phyloP scores from a whole-genome alignment of 2,329 filamentous ascomycete species.

The Colletotrichum siamense region DNA sequence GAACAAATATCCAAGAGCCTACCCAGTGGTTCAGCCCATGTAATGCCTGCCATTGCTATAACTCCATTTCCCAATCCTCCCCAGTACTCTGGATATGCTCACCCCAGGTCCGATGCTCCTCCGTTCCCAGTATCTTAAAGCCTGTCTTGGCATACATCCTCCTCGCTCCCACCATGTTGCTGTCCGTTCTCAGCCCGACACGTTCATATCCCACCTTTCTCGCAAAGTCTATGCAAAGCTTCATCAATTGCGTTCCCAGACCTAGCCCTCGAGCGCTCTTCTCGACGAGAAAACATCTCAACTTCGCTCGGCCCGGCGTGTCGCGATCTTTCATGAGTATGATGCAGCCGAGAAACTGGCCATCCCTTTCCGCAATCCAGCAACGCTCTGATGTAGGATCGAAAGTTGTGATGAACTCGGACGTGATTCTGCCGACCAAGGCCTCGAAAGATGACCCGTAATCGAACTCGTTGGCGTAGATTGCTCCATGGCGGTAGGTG shows the following conservation, averaged over 20 bases:
- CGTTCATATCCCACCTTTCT: conserved; percentile 21
- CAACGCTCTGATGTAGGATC: conserved; percentile 27
- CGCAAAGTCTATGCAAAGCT: conserved; percentile 24
- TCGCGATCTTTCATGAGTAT: conserved; percentile 24
- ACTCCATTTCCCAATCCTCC: conserved; percentile 17
- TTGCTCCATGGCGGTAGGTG: conserved; percentile 26
- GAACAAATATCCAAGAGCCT: background rate
- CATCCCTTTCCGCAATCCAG: conserved; percentile 31
- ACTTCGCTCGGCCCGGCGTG: conserved; percentile 21
- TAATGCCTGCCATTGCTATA: background rate
- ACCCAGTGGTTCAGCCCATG: background rate
- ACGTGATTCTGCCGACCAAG: conserved; percentile 25
- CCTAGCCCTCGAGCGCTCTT: conserved; percentile 24
- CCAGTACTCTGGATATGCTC: background rate
- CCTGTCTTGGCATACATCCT: conserved; percentile 24
- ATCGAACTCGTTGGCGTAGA: conserved; percentile 26
- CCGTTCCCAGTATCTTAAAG: conserved; percentile 9
- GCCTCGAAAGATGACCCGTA: conserved; percentile 27
- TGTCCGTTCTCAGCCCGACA: conserved; percentile 25
- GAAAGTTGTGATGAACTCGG: conserved; percentile 29
- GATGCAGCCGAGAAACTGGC: conserved; percentile 29
- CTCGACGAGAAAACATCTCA: conserved; percentile 30
- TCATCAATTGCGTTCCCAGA: conserved; percentile 21
- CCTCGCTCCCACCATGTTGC: conserved; percentile 21
- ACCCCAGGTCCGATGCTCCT: background rate